These are phyloP conservation scores for Rhytidhysteron rufulum DNA, from an alignment of 2,329 filamentous ascomycete species.

Conservation along the genomic window DNA sequence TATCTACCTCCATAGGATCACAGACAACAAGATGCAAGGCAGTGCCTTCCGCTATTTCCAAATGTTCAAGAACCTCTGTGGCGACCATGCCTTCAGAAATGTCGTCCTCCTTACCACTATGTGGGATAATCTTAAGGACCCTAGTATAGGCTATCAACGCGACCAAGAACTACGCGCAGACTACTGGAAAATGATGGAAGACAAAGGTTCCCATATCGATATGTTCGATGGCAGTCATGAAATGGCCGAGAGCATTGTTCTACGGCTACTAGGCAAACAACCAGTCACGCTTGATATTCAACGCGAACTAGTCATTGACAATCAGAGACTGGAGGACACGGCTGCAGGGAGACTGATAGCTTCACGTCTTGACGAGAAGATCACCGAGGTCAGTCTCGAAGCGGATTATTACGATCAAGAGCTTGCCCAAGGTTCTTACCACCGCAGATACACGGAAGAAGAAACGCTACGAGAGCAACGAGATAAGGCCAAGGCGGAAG, in stretches of 20 bases:
- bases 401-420: too few relatives aligned
- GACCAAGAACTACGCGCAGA: conserved; percentile 12
- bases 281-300: conserved; percentile 17
- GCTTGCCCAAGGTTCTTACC: too few relatives aligned
- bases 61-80: conserved; percentile 23
- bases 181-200: conserved; percentile 18
- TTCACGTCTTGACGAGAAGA: not conserved
- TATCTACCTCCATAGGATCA: conserved; percentile 30
- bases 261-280: conserved; percentile 4
- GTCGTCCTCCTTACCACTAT: conserved; percentile 15
- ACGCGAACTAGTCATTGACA: conserved; percentile 14
- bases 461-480: conserved; percentile 1
- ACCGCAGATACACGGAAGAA: too few relatives aligned
- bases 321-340: conserved; percentile 13
- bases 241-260: conserved; percentile 11
- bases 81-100: conserved; percentile 11
- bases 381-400: not conserved
- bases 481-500: not conserved
- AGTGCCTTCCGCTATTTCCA: conserved; percentile 13
- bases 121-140: conserved; percentile 14
- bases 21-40: conserved; percentile 17
- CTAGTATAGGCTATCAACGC: conserved; percentile 5
- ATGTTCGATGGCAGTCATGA: conserved; percentile 13
- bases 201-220: conserved; percentile 9
- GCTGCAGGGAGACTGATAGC: conserved; percentile 9